Conservation (phyloP, 495 filamentous ascomycete genomes). For the Penicillium cinerascens region DNA sequence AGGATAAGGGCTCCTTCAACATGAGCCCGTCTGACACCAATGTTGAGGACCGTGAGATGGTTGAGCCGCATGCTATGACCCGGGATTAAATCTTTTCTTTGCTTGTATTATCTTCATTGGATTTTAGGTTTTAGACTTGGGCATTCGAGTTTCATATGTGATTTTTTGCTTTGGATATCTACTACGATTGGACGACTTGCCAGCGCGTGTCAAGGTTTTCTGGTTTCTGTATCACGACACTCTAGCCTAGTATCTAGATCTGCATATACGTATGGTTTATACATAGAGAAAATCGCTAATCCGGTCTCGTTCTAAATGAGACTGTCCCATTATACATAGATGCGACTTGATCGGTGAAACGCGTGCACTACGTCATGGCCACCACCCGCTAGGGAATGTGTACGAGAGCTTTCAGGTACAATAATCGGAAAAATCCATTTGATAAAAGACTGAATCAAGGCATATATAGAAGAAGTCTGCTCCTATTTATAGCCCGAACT, state of each 20-base stretch:
- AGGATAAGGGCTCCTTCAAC: slow-evolving; percentile 14
- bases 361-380: too few relatives aligned
- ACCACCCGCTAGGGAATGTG: too few relatives aligned
- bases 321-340: background rate
- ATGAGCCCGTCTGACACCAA: background rate
- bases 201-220: slow-evolving; percentile 1
- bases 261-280: background rate
- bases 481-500: too few relatives aligned
- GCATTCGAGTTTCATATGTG: background rate
- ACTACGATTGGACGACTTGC: background rate
- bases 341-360: background rate
- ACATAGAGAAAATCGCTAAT: background rate
- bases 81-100: slow-evolving; percentile 1
- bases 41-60: slow-evolving; percentile 59
- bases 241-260: background rate
- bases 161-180: background rate
- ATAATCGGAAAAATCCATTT: too few relatives aligned
- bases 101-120: background rate
- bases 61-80: slow-evolving; percentile 10
- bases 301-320: background rate
- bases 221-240: background rate
- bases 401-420: too few relatives aligned
- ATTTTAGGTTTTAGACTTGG: background rate
- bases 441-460: too few relatives aligned
- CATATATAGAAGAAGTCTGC: too few relatives aligned